These are phyloP conservation scores for Naganishia sp. DNA, from an alignment of 1,284 basidiomycete genomes.

Conservation along the genomic window DNA sequence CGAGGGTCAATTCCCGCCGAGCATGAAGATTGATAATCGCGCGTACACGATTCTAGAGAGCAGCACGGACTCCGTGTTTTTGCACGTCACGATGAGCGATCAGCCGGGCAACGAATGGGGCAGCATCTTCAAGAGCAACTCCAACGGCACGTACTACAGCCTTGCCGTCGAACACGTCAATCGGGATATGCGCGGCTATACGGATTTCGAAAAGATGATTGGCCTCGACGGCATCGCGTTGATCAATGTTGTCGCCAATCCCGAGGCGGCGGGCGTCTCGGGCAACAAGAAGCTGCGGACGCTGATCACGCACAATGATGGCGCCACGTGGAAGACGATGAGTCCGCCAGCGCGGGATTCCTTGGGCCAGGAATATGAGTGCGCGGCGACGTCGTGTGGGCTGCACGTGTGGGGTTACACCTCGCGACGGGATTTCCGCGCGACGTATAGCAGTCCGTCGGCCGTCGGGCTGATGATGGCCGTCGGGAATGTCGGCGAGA, in stretches of 20 bases:
- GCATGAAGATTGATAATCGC: conserved; percentile 82
- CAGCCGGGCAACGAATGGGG: conserved; percentile 77
- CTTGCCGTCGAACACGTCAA: conserved; percentile 85
- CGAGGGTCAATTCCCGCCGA: conserved; percentile 82
- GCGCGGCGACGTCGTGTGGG: conserved; percentile 71
- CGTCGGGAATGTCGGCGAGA: conserved; percentile 93
- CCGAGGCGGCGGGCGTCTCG: conserved; percentile 70
- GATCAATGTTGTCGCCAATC: conserved; percentile 84
- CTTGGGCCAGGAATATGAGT: conserved; percentile 71
- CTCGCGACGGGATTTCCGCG: conserved; percentile 81
- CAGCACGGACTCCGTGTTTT: conserved; percentile 85
- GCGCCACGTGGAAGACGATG: conserved; percentile 82
- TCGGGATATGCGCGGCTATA: conserved; percentile 79
- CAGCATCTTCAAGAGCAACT: conserved; percentile 89
- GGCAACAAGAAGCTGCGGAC: conserved; percentile 77
- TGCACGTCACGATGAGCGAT: conserved; percentile 91
- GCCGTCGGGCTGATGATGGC: conserved; percentile 92
- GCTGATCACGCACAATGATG: conserved; percentile 95
- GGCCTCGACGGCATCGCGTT: conserved; percentile 94
- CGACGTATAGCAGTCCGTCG: conserved; percentile 89
- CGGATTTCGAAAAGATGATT: conserved; percentile 97
- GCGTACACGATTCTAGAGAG: conserved; percentile 90
- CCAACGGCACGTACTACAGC: conserved; percentile 95
- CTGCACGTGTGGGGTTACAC: conserved; percentile 96
- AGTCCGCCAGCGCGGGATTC: conserved; percentile 76